A percentile compares a stretch with the other conserved stretches of the same genome.
Evolutionary conservation across 2,329 filamentous ascomycete species (phyloP).

Genomic region (Fusarium globosum): DNA sequence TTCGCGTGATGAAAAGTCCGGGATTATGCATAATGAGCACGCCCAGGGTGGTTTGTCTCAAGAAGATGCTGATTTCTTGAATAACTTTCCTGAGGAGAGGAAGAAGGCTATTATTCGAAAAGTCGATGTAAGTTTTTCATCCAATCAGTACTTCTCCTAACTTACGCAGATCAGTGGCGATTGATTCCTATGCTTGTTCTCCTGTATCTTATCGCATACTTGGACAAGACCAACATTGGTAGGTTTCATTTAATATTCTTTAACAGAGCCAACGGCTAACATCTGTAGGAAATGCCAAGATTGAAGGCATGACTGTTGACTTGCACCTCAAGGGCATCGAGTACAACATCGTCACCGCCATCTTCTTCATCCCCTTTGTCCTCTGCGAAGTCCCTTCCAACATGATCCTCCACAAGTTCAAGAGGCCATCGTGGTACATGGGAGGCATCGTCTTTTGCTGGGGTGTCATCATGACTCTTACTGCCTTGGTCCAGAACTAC

Average conservation of each 20-base stretch:
- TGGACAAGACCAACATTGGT: constrained; percentile 21
- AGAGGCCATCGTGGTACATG: constrained; percentile 12
- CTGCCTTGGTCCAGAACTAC: constrained; percentile 9
- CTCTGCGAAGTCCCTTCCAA: constrained; percentile 23
- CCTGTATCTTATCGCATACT: constrained; percentile 12
- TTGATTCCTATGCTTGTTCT: constrained; percentile 20
- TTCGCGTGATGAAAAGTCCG: constrained; percentile 39
- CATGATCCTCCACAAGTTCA: constrained; percentile 21
- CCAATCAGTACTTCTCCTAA: rapidly evolving
- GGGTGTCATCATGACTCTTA: constrained; percentile 18
- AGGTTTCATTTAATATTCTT: neutral
- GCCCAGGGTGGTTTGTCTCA: neutral
- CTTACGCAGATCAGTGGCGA: constrained; percentile 1
- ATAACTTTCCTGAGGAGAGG: neutral
- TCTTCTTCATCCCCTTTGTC: constrained; percentile 42
- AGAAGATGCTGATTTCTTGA: constrained; percentile 11
- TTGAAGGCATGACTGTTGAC: constrained; percentile 44
- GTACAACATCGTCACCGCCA: constrained; percentile 65
- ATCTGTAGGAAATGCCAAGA: constrained; percentile 40
- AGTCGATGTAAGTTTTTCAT: constrained; percentile 3
- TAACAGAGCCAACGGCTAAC: neutral
- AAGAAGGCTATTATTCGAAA: constrained; percentile 3
- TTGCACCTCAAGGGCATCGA: constrained; percentile 52
- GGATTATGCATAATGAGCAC: constrained; percentile 40
- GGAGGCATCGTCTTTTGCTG: constrained; percentile 16